Base-by-base conservation (phyloP, 768 basidiomycete genomes). In the Tubosaeta sp. region DNA sequence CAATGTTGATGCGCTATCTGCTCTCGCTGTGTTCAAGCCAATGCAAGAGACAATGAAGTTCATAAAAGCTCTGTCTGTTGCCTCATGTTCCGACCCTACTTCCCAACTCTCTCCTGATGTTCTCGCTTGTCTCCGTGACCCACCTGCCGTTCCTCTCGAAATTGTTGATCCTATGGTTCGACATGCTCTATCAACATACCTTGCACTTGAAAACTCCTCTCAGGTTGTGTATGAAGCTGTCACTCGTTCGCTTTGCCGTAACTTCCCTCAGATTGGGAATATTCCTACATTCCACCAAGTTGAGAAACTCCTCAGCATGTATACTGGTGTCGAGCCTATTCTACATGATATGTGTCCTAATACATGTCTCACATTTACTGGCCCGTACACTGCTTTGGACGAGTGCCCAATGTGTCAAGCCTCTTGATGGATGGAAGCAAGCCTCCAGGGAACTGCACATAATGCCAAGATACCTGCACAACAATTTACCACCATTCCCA, bases 301-400 rank as follows among this genome's bases (percentile, higher is more conserved):
- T 1, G 25, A 63, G 8, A 54, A 38, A 6, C 47, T 55, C 14
- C 40, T 53, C 10, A 3, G 16, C 0, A 46, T 4, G 0, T 12
- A 48, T 16, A 54, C 52, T 1, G 72, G 78, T 0, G 58, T 80
- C 8, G 52, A 66, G 10, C 51, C 71, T 0, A 43, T 77, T 1
- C 9, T 44, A 0, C 45, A 67, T 6, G 66, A 78, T 49, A 79
- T 78, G 74, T 80, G 76, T 36, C 52, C 63, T 0, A 68, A 75
- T 7, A 65, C 68, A 0, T 79, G 77, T 51, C 29, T 67, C 18
- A 71, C 70, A 0, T 79, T 64, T 46, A 74, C 70, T 0, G 73
- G 76, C 0, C 73, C 71, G 0, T 73, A 64, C n/a, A 42, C 46
- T 1, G 25, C 63, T 1, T 48, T 67, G 0, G 59, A 71, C 0